Conservation (phyloP, 1,139 yeast genomes). For the Suhomyces bokatorum region DNA sequence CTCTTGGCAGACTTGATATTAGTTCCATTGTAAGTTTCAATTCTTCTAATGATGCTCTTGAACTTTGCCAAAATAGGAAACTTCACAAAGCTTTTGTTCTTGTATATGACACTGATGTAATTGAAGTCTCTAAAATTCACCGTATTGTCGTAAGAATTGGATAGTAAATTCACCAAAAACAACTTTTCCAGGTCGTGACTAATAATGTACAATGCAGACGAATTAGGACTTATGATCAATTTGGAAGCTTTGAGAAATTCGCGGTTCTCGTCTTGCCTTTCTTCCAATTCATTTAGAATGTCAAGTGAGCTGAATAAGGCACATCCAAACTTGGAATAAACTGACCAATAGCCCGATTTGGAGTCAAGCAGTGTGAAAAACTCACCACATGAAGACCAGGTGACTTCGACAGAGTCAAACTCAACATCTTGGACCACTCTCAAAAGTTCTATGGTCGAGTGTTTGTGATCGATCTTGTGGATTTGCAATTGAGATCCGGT, state of each 20-base stretch:
- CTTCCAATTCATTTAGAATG: constrained; percentile 27
- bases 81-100: constrained; percentile 22
- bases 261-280: constrained; percentile 16
- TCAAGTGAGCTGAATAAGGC: constrained; percentile 31
- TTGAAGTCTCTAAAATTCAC: constrained; percentile 28
- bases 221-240: constrained; percentile 30
- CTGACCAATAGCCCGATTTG: constrained; percentile 32
- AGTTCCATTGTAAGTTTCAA: constrained; percentile 24
- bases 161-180: constrained; percentile 25
- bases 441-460: constrained; percentile 14
- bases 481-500: constrained; percentile 15
- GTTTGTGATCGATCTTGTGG: constrained; percentile 15
- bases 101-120: constrained; percentile 30
- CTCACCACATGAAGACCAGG: constrained; percentile 43
- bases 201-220: constrained; percentile 27
- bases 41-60: constrained; percentile 26
- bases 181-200: constrained; percentile 21
- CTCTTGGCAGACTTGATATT: constrained; percentile 16
- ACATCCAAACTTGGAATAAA: constrained; percentile 40
- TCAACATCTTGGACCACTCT: constrained; percentile 13
- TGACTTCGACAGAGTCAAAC: constrained; percentile 6
- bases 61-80: constrained; percentile 37
- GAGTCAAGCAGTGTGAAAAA: constrained; percentile 28
- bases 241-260: constrained; percentile 27
- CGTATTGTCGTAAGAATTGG: constrained; percentile 16